Conservation (phyloP, 768 basidiomycete species). For the Termitomyces sp. region DNA sequence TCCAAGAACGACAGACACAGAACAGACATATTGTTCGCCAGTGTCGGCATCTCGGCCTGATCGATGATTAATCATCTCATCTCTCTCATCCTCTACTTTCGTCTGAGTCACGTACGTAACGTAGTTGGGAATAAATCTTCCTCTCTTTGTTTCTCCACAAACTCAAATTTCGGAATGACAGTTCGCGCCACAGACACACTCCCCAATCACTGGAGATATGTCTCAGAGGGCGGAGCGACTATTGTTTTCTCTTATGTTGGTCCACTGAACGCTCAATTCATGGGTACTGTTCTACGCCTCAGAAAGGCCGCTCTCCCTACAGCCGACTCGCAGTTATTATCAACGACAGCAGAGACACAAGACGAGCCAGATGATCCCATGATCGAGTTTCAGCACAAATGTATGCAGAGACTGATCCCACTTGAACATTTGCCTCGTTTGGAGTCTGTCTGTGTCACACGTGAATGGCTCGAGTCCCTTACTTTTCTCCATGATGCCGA, state of each 20-base stretch:
- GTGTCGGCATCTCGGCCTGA: not conserved
- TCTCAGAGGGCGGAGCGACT: slow-evolving; percentile 91
- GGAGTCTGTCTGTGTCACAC: slow-evolving; percentile 43
- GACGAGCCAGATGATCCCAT: slow-evolving; percentile 36
- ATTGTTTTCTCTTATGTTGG: slow-evolving; percentile 85
- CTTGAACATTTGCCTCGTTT: slow-evolving; percentile 54
- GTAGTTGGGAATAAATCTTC: too few relatives aligned
- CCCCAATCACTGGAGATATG: slow-evolving; percentile 70
- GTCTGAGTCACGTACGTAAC: too few relatives aligned
- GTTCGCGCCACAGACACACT: slow-evolving; percentile 29
- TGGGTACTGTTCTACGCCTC: slow-evolving; percentile 71
- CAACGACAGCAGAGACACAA: not conserved
- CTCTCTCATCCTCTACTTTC: too few relatives aligned
- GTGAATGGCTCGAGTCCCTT: slow-evolving; percentile 60
- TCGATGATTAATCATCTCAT: not conserved
- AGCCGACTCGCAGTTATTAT: not conserved
- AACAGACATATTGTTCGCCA: too few relatives aligned
- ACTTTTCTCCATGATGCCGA: slow-evolving; percentile 37
- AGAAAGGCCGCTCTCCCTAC: slow-evolving; percentile 46
- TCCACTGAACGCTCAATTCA: slow-evolving; percentile 42
- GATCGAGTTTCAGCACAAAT: slow-evolving; percentile 55
- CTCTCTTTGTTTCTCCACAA: too few relatives aligned
- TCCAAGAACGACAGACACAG: not conserved
- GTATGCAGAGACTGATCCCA: slow-evolving; percentile 68
- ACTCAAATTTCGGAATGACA: slow-evolving; percentile 19